Conservation (phyloP, 1,284 basidiomycete genomes). For the Malassezia sp. region DNA sequence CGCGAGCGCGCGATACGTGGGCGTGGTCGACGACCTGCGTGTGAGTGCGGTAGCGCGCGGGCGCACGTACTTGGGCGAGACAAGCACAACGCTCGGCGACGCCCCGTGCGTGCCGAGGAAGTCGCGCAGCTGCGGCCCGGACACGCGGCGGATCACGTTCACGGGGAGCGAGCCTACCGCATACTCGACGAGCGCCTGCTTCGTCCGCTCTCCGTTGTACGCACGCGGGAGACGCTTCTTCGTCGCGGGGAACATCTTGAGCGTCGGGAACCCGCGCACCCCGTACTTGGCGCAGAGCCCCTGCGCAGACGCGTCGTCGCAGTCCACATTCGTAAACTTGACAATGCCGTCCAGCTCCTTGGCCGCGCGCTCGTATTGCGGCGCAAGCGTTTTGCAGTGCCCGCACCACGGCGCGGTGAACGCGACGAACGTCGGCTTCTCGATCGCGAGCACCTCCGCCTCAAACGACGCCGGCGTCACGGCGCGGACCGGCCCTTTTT, state of each 20-base stretch:
- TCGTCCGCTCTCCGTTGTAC: conserved; percentile 65
- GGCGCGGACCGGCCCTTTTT: conserved; percentile 29
- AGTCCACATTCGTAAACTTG: conserved; percentile 80
- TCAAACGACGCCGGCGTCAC: conserved; percentile 28
- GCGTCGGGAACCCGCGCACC: conserved; percentile 83
- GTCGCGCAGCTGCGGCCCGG: conserved; percentile 50
- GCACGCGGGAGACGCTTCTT: conserved; percentile 56
- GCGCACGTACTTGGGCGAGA: conserved; percentile 39
- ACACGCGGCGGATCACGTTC: conserved; percentile 54
- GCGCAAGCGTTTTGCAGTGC: conserved; percentile 74
- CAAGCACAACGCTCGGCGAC: conserved; percentile 36
- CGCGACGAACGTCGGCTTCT: conserved; percentile 47
- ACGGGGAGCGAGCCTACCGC: conserved; percentile 64
- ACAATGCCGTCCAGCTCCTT: conserved; percentile 66
- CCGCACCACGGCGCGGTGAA: conserved; percentile 48
- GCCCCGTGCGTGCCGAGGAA: conserved; percentile 19
- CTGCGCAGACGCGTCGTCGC: conserved; percentile 73
- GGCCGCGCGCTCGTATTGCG: conserved; percentile 74
- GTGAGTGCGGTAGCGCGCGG: too few relatives aligned
- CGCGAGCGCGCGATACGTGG: conserved; percentile 41
- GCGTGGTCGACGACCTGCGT: conserved; percentile 29
- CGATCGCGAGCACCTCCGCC: conserved; percentile 36
- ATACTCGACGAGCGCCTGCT: conserved; percentile 64
- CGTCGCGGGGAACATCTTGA: conserved; percentile 54
- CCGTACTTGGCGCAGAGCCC: conserved; percentile 67